Base-by-base conservation (phyloP, 2,329 filamentous ascomycete genomes). In the Diaporthe citrichinensis region DNA sequence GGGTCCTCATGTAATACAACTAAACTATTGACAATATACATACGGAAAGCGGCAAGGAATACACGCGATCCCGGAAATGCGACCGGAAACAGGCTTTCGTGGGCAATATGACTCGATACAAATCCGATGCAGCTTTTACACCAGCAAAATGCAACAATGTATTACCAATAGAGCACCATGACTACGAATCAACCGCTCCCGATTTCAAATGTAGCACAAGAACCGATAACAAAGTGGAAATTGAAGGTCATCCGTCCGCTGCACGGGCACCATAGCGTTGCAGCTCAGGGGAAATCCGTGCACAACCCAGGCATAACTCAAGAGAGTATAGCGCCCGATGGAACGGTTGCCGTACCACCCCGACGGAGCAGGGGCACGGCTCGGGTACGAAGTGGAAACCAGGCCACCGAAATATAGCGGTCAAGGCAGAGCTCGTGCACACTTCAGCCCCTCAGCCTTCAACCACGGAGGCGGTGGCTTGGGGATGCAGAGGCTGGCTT, bases 221-320 rank as follows among this genome's bases (percentile, higher is more conserved):
- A 4, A 28, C 36, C 36, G 58, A 44, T 44, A 34, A 62, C 23
- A 8, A 4, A 1, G 25, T 51, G 41, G 44, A 67, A 36, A 67
- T 67, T 67, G 61, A n/a, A 51, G 61, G 44, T 31, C 41, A 67
- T 10, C 58, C 20, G 55, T 58, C 31, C 14, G 20, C 25, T 69
- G 31, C 46, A 69, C 46, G 65, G 23, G 3, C 23, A 28, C 46
- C 15, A 28, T 69, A 69, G 46, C 46, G 65, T 69, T 28, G 65
- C 34, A 53, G 31, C 46, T 69, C 65, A 69, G 65, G 65, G 65
- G 65, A 28, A 55, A 53, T 39, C 65, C 65, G 65, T 69, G 65
- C 65, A 53, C 65, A 6, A 17, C 34, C 34, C 15, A 69, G 44
- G 65, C 49, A 55, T 41, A 55, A 55, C 65, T 55, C 34, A 20